Conservation (phyloP, 2,329 filamentous ascomycete species). For the Tothia fuscella region DNA sequence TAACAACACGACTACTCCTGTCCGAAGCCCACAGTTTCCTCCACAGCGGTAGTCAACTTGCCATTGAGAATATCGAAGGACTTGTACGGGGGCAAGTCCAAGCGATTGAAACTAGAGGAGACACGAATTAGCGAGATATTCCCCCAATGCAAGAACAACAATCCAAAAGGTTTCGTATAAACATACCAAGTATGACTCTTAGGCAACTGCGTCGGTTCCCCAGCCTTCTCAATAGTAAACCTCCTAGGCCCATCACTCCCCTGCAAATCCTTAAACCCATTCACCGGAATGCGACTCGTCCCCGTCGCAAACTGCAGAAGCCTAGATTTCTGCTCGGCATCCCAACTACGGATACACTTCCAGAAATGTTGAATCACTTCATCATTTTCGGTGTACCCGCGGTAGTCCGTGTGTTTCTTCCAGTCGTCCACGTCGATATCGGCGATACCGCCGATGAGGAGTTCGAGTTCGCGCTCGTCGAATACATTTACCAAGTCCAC, state of each 20-base stretch:
- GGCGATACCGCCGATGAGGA: slow-evolving; percentile 97
- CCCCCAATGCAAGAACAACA: slow-evolving; percentile 2
- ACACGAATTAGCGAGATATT: slow-evolving; percentile 10
- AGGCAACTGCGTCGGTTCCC: slow-evolving; percentile 77
- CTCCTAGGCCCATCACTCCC: slow-evolving; percentile 88
- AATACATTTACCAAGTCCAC: slow-evolving; percentile 96
- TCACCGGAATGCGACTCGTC: slow-evolving; percentile 94
- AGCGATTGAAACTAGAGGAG: slow-evolving; percentile 74
- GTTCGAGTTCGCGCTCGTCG: slow-evolving; percentile 90
- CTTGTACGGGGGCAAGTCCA: slow-evolving; percentile 92
- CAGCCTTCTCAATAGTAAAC: slow-evolving; percentile 97
- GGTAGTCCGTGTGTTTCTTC: slow-evolving; percentile 99
- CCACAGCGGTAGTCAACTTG: slow-evolving; percentile 92
- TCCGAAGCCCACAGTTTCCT: slow-evolving; percentile 97
- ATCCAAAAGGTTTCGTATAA: slow-evolving; percentile 4
- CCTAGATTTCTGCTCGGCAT: slow-evolving; percentile 95
- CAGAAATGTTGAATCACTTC: slow-evolving; percentile 98
- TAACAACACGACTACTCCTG: slow-evolving; percentile 76
- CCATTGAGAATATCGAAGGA: slow-evolving; percentile 68
- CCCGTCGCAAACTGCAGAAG: slow-evolving; percentile 94
- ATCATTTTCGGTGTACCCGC: slow-evolving; percentile 94
- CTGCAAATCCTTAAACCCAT: slow-evolving; percentile 98
- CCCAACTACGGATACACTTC: slow-evolving; percentile 94
- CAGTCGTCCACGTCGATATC: slow-evolving; percentile 99
- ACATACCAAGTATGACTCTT: slow-evolving; percentile 97